phyloP scores from a whole-genome alignment of 768 basidiomycete genomes.

The Lyophyllum shimeji region DNA sequence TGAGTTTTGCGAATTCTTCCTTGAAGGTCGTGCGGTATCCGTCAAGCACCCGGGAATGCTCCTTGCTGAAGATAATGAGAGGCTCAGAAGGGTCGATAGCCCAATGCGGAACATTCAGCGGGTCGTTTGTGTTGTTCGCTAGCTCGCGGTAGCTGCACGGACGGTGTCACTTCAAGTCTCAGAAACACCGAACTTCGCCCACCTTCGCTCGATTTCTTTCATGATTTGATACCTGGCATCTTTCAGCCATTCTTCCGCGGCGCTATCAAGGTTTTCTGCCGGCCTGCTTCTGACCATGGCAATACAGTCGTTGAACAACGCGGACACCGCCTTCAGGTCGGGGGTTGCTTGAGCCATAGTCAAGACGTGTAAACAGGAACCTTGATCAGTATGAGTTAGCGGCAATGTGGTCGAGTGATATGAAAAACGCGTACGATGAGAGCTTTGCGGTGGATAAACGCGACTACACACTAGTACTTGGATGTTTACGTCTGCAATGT shows the following conservation, averaged over 20 bases:
- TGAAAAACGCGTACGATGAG: neutral
- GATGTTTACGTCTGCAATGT: no score
- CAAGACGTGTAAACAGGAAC: neutral
- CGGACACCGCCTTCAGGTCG: conserved; percentile 9
- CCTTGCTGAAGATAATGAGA: neutral
- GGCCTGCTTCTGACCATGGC: conserved; percentile 1
- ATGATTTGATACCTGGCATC: neutral
- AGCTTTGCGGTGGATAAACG: no score
- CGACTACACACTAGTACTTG: no score
- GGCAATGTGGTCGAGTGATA: no score
- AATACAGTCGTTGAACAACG: conserved; percentile 10
- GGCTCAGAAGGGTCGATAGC: neutral
- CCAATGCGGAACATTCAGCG: neutral
- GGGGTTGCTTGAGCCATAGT: neutral
- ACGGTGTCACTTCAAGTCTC: neutral
- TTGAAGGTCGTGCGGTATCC: neutral
- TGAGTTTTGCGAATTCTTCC: neutral
- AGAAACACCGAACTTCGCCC: neutral
- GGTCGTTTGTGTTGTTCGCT: neutral
- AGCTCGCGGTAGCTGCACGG: neutral
- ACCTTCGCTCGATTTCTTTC: conserved; percentile 1
- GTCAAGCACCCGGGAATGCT: neutral
- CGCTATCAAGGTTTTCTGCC: neutral
- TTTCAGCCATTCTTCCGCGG: conserved; percentile 8
- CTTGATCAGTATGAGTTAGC: neutral